These are phyloP conservation scores for Phyllosticta paracitricarpa DNA, from an alignment of 2,329 filamentous ascomycete species.

Conservation along the genomic window DNA sequence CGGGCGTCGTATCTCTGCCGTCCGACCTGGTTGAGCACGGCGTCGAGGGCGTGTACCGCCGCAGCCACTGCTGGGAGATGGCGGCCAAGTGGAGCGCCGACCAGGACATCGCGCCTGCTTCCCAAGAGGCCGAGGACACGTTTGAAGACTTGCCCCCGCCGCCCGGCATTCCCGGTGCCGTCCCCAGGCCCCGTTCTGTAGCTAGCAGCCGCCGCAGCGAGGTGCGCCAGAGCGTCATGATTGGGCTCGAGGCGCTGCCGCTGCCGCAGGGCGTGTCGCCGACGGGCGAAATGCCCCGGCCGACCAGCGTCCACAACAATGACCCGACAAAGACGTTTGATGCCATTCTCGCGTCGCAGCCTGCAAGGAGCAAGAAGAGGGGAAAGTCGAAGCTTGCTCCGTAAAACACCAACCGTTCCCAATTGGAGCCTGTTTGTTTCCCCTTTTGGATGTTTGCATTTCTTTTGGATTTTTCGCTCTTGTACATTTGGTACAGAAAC, in stretches of 20 bases:
- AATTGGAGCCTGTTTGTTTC: background rate
- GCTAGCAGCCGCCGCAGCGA: slow-evolving; percentile 7
- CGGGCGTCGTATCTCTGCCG: slow-evolving; percentile 51
- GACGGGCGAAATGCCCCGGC: slow-evolving; percentile 16
- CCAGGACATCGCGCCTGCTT: slow-evolving; percentile 22
- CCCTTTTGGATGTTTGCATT: background rate
- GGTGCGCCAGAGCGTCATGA: slow-evolving; percentile 30
- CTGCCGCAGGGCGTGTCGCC: slow-evolving; percentile 35
- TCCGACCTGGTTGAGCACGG: slow-evolving; percentile 56
- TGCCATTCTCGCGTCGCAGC: slow-evolving; percentile 23
- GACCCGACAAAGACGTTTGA: slow-evolving; percentile 40
- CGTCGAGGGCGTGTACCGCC: slow-evolving; percentile 57
- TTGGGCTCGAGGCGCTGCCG: slow-evolving; percentile 38
- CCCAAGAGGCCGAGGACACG: slow-evolving; percentile 26
- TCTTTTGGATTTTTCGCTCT: background rate
- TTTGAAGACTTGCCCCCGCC: slow-evolving; percentile 20
- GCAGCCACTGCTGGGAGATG: slow-evolving; percentile 59
- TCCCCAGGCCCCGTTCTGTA: background rate
- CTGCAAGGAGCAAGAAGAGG: slow-evolving; percentile 6
- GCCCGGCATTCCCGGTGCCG: slow-evolving; percentile 12
- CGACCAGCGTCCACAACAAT: slow-evolving; percentile 20
- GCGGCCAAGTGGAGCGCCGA: slow-evolving; percentile 51
- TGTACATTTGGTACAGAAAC: background rate
- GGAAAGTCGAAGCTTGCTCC: slow-evolving; percentile 7
- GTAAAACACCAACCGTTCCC: background rate